Base-by-base conservation (phyloP, 495 filamentous ascomycete genomes). In the Parathielavia appendiculata region DNA sequence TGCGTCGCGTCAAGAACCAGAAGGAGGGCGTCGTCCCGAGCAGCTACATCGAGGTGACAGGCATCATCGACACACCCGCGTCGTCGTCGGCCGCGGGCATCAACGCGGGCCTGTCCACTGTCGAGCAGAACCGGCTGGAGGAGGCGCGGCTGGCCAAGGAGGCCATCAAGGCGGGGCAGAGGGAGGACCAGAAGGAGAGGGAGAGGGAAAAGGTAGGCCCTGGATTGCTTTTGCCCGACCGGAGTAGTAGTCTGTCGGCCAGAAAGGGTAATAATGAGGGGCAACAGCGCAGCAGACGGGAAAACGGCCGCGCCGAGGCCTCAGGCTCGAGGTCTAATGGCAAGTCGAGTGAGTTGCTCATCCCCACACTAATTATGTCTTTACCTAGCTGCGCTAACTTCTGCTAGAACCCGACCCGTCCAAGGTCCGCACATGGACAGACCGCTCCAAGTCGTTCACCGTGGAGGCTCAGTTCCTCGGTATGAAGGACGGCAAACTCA, bases 11-110 rank as follows among this genome's bases (percentile, higher is more conserved):
- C 49, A 91, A 91, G 75, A 97, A 92, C 69, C 89, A 89, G 47
- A 90, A 89, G 66, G 89, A 95, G 69, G 95, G 93, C n/a, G 93
- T 97, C 12, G 92, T 99, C n/a, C 93, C 93, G 5, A 91, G 90
- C 75, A 95, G 88, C 72, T 99, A 97, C 70, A 86, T 97, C 51
- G 93, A 99, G 69, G 76, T 95, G 32, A 88, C 80, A 12, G 89
- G 87, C 41, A 80, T 80, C 4, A 71, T 86, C 20, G 60, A 77
- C 36, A 51, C 65, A 30, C 59, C 73, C 23, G 62, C 69, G n/a
- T 58, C 76, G 22, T 63, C 74, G 19, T 75, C 77, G 38, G 71
- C 76, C 2, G 58, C 76, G 4, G 83, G 82, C 22, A 64, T 86
- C 55, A 86, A 87, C 59, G 81, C 86, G 12, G 89, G 83, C 19